Conservation (phyloP, 2,329 filamentous ascomycete genomes). For the Trichoderma atroviride region DNA sequence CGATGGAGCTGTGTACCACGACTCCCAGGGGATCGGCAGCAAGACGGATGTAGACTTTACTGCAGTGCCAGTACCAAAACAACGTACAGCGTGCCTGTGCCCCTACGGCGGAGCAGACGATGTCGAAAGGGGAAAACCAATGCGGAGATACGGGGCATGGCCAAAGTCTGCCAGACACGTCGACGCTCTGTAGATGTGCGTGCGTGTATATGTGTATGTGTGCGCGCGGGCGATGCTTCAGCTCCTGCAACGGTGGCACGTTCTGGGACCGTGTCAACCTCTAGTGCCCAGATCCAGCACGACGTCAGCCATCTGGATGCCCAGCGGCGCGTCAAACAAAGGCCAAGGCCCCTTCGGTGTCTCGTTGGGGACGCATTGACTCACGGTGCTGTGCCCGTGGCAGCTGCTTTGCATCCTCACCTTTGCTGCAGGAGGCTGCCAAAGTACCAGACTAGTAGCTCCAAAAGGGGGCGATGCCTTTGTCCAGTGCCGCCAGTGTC, state of each 20-base stretch:
- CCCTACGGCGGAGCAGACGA: not conserved
- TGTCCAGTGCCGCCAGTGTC: not conserved
- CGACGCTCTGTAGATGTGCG: not conserved
- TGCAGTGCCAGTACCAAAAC: not conserved
- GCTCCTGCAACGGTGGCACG: not conserved
- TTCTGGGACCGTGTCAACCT: not conserved
- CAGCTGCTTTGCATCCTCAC: not conserved
- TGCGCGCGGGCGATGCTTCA: not conserved
- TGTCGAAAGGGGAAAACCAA: not conserved
- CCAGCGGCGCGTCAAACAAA: not conserved
- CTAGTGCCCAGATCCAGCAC: not conserved
- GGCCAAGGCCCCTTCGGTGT: not conserved
- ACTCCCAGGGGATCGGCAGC: not conserved
- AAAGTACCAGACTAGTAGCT: not conserved
- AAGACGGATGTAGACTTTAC: not conserved
- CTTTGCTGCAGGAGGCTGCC: not conserved
- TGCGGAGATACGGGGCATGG: not conserved
- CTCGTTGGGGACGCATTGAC: not conserved
- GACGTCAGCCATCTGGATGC: not conserved
- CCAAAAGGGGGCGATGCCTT: not conserved
- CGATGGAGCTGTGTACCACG: constrained; percentile 6
- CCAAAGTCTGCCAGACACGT: not conserved
- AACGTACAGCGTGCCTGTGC: not conserved
- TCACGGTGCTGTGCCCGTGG: not conserved
- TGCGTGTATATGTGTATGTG: not conserved